phyloP scores from a whole-genome alignment of 2,329 filamentous ascomycete genomes.

The Colletotrichum sp. region DNA sequence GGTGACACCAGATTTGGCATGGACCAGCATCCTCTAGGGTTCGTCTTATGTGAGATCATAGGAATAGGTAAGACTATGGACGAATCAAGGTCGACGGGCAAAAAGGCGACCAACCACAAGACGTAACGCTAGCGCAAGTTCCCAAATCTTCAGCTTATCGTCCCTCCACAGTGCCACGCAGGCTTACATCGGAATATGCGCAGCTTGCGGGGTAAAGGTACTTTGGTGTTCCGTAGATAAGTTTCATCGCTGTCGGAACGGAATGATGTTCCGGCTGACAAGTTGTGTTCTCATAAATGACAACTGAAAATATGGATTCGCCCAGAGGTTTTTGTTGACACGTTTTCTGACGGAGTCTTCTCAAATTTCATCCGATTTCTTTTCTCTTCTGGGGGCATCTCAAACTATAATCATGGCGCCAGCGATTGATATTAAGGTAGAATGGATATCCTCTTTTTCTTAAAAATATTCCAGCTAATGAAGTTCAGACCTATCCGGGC shows the following conservation, averaged over 20 bases:
- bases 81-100: neutral
- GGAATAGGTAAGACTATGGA: neutral
- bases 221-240: neutral
- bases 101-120: neutral
- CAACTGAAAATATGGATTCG: neutral
- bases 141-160: neutral
- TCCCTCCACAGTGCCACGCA: neutral
- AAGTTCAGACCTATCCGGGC: neutral
- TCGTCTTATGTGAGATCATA: neutral
- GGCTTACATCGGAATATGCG: neutral
- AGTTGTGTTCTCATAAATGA: neutral
- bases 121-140: neutral
- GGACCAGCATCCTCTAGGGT: neutral
- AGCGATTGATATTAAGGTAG: neutral
- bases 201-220: neutral
- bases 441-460: fast-evolving
- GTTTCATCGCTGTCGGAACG: neutral
- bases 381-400: neutral
- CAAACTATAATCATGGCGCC: neutral
- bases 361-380: fast-evolving
- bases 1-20: neutral
- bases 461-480: neutral
- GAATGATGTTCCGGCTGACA: neutral
- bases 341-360: neutral
- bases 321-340: neutral